These are phyloP conservation scores for Macrophomina tecta DNA, from an alignment of 2,329 filamentous ascomycete genomes.

Conservation along the genomic window DNA sequence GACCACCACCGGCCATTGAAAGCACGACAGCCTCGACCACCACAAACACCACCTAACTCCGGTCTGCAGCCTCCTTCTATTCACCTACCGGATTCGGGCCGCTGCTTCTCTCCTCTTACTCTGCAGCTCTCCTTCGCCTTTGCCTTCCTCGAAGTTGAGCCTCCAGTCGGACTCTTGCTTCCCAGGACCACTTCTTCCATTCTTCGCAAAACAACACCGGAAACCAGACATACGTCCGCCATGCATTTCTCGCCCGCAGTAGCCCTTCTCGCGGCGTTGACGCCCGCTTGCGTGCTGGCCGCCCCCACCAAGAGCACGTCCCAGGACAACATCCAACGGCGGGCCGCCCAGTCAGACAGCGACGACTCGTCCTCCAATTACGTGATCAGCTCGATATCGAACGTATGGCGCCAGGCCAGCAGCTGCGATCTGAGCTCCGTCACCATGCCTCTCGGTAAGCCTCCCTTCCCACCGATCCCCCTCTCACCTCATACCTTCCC, in stretches of 20 bases:
- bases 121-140: background rate
- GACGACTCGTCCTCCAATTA: conserved; percentile 7
- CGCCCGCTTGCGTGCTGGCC: conserved; percentile 41
- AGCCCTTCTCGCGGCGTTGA: conserved; percentile 42
- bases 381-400: conserved; percentile 13
- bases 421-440: conserved; percentile 40
- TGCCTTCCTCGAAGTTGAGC: background rate
- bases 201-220: background rate
- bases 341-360: background rate
- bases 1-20: conserved; percentile 17
- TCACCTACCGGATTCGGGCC: background rate
- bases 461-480: conserved; percentile 1
- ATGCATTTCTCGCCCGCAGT: conserved; percentile 45
- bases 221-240: conserved; percentile 14
- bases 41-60: background rate
- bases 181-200: background rate
- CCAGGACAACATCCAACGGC: conserved; percentile 10
- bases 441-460: conserved; percentile 41
- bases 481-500: background rate
- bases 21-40: conserved; percentile 14
- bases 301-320: conserved; percentile 35
- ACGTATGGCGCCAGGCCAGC: conserved; percentile 27
- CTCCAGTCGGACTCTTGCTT: background rate
- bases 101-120: conserved; percentile 21
- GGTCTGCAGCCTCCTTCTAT: no score